Percentiles rank a stretch among this genome's conserved stretches.
Conservation (phyloP, 2,329 filamentous ascomycete genomes). For the Trichoderma harzianum region DNA sequence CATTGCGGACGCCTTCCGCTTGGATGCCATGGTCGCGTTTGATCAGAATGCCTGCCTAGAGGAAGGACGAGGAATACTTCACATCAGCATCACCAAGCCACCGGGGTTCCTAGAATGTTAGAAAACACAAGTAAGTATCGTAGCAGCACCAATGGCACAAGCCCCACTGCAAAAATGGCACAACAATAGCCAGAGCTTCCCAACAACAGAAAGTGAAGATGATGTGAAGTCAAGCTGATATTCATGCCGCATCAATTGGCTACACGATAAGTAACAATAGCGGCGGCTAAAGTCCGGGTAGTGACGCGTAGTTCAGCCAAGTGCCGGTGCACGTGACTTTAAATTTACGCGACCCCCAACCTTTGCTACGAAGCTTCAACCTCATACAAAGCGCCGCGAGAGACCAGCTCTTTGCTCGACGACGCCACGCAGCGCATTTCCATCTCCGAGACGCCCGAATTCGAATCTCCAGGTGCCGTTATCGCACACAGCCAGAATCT, state of each 20-base stretch:
- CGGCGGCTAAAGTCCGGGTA: conserved; percentile 17
- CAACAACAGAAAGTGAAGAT: background rate
- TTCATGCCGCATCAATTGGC: conserved; percentile 5
- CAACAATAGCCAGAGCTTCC: background rate
- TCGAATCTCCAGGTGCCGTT: background rate
- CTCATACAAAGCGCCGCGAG: conserved; percentile 25
- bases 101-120: background rate
- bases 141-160: background rate
- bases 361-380: conserved; percentile 31
- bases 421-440: conserved; percentile 20
- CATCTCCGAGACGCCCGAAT: conserved; percentile 3
- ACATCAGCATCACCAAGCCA: conserved; percentile 1
- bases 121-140: background rate
- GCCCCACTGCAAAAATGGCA: background rate
- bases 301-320: conserved; percentile 12
- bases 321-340: conserved; percentile 39
- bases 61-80: background rate
- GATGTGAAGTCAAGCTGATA: background rate
- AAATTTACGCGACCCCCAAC: conserved; percentile 39
- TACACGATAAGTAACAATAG: background rate
- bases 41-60: conserved; percentile 2
- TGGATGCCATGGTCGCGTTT: conserved; percentile 71
- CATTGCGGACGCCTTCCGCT: conserved; percentile 82
- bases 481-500: background rate
- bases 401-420: conserved; percentile 22